Base-by-base conservation (phyloP, 805 yeast species). In the Naumovozyma castellii region DNA sequence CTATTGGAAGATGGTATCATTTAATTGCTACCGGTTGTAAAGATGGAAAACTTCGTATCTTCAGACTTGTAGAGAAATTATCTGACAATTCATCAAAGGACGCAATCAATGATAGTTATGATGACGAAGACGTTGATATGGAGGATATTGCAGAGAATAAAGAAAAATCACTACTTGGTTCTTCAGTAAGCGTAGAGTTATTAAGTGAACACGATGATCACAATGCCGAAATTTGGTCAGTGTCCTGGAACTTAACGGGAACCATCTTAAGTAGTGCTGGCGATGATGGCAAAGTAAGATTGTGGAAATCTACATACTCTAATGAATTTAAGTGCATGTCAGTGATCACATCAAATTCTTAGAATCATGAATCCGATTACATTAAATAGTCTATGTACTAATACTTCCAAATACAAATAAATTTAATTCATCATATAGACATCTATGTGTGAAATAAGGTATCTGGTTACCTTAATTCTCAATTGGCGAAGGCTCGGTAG, bases 21-120 rank as follows among this genome's bases (percentile, higher is more conserved):
- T 66, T 88, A 36, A 69, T 92, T 33, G 97, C 99, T 1, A 90
- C 97, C 0, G 97, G 94, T 4, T 87, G 95, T 57, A 87, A 87
- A 58, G 99, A 92, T 59, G 98, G 97, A 1, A 76, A 69, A 53
- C 87, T 92, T 9, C 73, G 97, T 39, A 80, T 92, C 2, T 90
- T 80, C 69, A 84, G 83, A 59, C 67, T 87, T 4, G 67, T 68
- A 3, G 87, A 80, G 34, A 45, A 35, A 17, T 17, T 43, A 6
- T 34, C 45, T 17, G 36, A 40, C 13, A 32, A 4, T 22, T 38
- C 37, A 15, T 39, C 18, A 39, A 12, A 9, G 5, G 13, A 9
- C 15, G 32, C 14, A 29, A 9, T 5, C 15, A n/a, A 29, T 29
- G 13, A 9, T 6, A 5, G 14, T 5, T 35, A 27, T 22, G 35